Conservation (phyloP, 176 grass and related monocot species). For the Lolium perenne region DNA sequence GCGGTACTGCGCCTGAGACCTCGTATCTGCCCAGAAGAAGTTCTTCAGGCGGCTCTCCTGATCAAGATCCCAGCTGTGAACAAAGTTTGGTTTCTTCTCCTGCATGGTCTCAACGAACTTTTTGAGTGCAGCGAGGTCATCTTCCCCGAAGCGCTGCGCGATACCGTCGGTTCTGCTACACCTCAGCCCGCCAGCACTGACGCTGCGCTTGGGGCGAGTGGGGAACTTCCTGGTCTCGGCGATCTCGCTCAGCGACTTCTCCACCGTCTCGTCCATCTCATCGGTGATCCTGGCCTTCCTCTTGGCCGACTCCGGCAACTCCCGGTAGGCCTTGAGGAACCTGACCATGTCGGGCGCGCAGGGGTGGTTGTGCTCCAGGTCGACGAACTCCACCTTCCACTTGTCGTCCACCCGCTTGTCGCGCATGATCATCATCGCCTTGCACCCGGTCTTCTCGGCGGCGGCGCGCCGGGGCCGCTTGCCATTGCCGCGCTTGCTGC, state of each 20-base stretch:
- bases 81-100: conserved; percentile 68
- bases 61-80: conserved; percentile 85
- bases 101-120: conserved; percentile 77
- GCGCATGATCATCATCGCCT: conserved; percentile 66
- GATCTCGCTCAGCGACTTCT: conserved; percentile 59
- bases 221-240: conserved; percentile 66
- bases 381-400: conserved; percentile 81
- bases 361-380: conserved; percentile 81
- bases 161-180: conserved; percentile 39
- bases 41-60: conserved; percentile 66
- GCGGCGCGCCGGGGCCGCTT: conserved; percentile 47
- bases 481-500: conserved; percentile 48
- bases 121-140: conserved; percentile 53
- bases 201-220: conserved; percentile 52
- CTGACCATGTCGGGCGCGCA: conserved; percentile 85
- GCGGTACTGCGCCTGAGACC: conserved; percentile 68
- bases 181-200: conserved; percentile 38
- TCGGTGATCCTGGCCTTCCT: conserved; percentile 60
- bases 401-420: conserved; percentile 56
- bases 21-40: conserved; percentile 80
- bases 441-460: conserved; percentile 72
- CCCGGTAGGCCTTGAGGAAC: conserved; percentile 81
- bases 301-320: conserved; percentile 66
- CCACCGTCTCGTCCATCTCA: conserved; percentile 59
- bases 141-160: conserved; percentile 54